Evolutionary conservation across 1,139 yeast species (phyloP), one percentile per base, ranked within the genome.

Genomic region (Suhomyces guaymorum): DNA sequence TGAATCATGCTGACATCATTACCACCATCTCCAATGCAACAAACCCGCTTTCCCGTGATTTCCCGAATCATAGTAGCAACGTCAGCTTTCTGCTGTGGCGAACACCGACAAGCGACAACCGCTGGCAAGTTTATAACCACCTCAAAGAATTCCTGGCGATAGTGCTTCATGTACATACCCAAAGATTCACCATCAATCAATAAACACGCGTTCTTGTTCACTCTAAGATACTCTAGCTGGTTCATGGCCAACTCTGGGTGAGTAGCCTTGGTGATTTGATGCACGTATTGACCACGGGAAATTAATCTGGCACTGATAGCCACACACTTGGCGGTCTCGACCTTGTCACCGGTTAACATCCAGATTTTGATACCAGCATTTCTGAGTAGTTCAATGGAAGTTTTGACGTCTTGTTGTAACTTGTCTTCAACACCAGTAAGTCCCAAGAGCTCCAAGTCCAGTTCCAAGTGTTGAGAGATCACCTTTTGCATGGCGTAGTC

Each of bases 311-410:
- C 94, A 57, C 96, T 86, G 12, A 94, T 86, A 15, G 97, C 89
- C 23, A 94, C 97, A 72, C 98, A 92, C 43, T 88, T 78, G 1
- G 98, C 98, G 0, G 99, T 94, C 61, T 94, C 99, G 7, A 92
- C 97, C 58, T 94, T 94, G 57, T 94, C 99, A 46, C 99, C 99
- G 0, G 99, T 94, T 33, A 94, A 69, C 98, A 94, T 94, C 99
- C 99, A 94, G 34, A 94, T 92, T 53, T 88, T 88, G 39, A 94
- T 80, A 2, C 98, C 98, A 0, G 98, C 99, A 63, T 94, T 92
- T 49, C 98, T 73, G 46, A 94, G 70, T 24, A 92, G 70, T 63
- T 94, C 99, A 42, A 94, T 82, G 0, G 97, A 87, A 0, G 95
- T 77, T 57, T 90, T 92, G 38, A 94, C 96, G 55, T 90, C 90